Evolutionary conservation across 257 asterid genomes (phyloP).

Genomic region (Osmanthus fragrans): DNA sequence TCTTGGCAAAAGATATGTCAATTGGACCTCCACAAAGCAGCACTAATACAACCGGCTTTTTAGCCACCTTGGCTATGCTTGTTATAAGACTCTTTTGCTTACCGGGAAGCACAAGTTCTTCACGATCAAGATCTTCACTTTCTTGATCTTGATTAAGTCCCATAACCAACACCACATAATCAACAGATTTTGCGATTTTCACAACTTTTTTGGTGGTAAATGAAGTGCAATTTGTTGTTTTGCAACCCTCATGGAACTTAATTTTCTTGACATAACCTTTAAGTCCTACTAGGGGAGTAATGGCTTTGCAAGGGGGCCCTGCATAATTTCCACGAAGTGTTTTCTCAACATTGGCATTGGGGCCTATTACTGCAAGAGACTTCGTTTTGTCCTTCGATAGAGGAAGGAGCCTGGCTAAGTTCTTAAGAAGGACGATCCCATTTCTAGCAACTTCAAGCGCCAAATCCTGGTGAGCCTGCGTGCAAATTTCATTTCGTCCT

Average conservation of each 20-base stretch:
- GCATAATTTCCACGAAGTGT: conserved; percentile 57
- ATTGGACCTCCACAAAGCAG: conserved; percentile 74
- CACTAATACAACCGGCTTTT: conserved; percentile 55
- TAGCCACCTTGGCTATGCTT: conserved; percentile 53
- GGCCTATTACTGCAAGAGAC: conserved; percentile 66
- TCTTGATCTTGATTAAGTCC: conserved; percentile 66
- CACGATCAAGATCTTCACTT: conserved; percentile 60
- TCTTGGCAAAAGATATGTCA: conserved; percentile 66
- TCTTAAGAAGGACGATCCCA: conserved; percentile 68
- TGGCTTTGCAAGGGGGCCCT: conserved; percentile 60
- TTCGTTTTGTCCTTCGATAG: conserved; percentile 39
- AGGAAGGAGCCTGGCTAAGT: conserved; percentile 49
- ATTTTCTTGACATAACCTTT: conserved; percentile 31
- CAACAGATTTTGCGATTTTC: conserved; percentile 39
- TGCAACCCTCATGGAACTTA: conserved; percentile 48
- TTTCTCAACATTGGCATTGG: conserved; percentile 47
- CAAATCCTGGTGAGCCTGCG: conserved; percentile 40
- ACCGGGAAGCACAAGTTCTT: conserved; percentile 58
- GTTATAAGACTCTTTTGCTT: conserved; percentile 46
- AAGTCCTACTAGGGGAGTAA: conserved; percentile 53
- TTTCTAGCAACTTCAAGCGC: conserved; percentile 61
- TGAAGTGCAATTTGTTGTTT: conserved; percentile 48
- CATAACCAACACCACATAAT: conserved; percentile 62
- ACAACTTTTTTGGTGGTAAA: conserved; percentile 23
- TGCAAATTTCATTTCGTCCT: conserved; percentile 42